Conservation (phyloP, 306 rosid genomes). For the Cucurbita moschata region DNA sequence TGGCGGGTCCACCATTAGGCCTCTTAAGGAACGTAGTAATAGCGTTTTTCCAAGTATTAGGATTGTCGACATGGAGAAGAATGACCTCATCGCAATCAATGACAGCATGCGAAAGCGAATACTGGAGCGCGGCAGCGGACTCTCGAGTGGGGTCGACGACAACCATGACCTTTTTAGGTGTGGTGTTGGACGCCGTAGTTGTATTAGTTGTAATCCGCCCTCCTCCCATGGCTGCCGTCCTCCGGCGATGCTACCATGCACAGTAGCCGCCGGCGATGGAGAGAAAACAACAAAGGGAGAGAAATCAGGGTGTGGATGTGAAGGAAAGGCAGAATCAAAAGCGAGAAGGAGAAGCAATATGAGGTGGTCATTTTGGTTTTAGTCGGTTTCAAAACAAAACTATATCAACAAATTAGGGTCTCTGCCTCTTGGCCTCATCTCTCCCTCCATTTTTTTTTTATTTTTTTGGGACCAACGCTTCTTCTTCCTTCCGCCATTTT, state of each 20-base stretch:
- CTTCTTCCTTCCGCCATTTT: background rate
- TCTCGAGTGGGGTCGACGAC: constrained; percentile 64
- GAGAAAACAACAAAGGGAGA: background rate
- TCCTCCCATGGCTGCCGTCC: constrained; percentile 19
- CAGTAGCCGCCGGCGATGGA: background rate
- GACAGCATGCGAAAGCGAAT: constrained; percentile 44
- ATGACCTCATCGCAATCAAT: constrained; percentile 54
- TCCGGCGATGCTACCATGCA: background rate
- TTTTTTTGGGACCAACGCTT: background rate
- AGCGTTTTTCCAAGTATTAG: constrained; percentile 31
- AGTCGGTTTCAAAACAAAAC: constrained; percentile 11
- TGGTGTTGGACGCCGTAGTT: background rate
- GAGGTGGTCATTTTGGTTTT: constrained; percentile 21
- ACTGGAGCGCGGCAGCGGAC: constrained; percentile 57
- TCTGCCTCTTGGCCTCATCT: background rate
- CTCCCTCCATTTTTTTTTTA: too few species aligned
- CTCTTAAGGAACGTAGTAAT: constrained; percentile 36
- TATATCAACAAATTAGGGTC: constrained; percentile 11
- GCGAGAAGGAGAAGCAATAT: constrained; percentile 6
- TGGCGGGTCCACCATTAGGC: constrained; percentile 25
- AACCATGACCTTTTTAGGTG: constrained; percentile 44
- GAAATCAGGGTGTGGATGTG: background rate
- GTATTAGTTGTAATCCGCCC: background rate
- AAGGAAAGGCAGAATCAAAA: background rate
- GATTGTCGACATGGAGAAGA: constrained; percentile 40